phyloP scores from a whole-genome alignment of 257 asterid genomes.

The Marsdenia floribunda region DNA sequence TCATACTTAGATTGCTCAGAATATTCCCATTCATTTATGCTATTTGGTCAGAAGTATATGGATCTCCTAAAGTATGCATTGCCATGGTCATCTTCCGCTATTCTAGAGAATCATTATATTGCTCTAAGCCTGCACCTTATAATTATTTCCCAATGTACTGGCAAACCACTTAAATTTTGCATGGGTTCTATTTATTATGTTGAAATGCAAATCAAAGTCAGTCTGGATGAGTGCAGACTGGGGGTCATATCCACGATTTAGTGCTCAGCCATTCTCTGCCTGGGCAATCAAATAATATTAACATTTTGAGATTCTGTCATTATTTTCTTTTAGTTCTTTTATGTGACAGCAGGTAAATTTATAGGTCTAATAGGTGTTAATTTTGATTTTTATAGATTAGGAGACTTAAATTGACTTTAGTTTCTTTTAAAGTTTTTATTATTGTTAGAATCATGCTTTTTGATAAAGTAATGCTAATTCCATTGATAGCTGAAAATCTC shows the following conservation, averaged over 20 bases:
- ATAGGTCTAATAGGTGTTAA: neutral
- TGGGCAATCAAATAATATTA: neutral
- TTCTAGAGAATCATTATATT: neutral
- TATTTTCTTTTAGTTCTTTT: too few species aligned
- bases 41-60: too few species aligned
- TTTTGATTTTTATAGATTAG: neutral
- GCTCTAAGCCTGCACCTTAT: neutral
- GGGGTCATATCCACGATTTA: neutral
- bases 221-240: neutral
- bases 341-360: neutral
- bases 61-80: neutral
- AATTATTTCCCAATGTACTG: too few species aligned
- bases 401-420: neutral
- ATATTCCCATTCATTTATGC: too few species aligned
- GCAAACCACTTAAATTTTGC: neutral
- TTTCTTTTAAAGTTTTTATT: neutral
- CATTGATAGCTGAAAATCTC: too few species aligned
- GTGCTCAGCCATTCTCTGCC: neutral
- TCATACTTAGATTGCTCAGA: too few species aligned
- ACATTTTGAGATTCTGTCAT: neutral
- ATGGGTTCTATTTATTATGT: too few species aligned
- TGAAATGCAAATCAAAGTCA: neutral
- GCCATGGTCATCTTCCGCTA: neutral
- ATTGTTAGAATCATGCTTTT: neutral
- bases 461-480: neutral